Conservation (phyloP, 2,329 filamentous ascomycete genomes). For the Aaosphaeria arxii region DNA sequence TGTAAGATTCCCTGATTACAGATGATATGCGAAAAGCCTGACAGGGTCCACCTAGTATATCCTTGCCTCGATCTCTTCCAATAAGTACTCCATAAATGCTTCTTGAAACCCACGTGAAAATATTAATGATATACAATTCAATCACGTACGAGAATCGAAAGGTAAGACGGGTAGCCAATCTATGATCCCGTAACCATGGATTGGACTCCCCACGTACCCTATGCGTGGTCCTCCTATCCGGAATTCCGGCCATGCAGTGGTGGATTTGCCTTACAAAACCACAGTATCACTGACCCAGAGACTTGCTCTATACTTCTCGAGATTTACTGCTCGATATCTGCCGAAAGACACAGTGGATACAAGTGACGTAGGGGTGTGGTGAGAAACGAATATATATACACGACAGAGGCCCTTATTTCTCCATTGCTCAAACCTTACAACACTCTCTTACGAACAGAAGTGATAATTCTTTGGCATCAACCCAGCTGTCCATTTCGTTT, state of each 20-base stretch:
- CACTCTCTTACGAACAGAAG: too few species aligned
- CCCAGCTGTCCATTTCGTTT: too few species aligned
- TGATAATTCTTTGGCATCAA: too few species aligned
- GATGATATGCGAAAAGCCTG: too few species aligned
- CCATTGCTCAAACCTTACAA: too few species aligned
- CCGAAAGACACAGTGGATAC: neutral
- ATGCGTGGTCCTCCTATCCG: neutral
- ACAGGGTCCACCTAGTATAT: too few species aligned
- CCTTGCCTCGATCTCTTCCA: too few species aligned
- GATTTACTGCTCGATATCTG: neutral
- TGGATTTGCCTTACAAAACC: neutral
- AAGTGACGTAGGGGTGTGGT: neutral
- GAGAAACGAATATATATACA: neutral
- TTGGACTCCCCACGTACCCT: neutral
- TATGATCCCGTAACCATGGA: neutral
- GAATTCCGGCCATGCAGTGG: neutral
- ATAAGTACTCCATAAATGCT: too few species aligned
- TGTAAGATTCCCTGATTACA: too few species aligned
- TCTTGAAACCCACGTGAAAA: too few species aligned
- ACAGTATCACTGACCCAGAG: neutral
- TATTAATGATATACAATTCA: neutral
- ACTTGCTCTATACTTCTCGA: neutral
- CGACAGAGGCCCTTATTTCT: too few species aligned
- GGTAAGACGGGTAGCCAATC: neutral
- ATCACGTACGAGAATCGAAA: neutral